Base-by-base conservation (phyloP, 768 basidiomycete genomes). In the Omphalotus guepiniiformis region DNA sequence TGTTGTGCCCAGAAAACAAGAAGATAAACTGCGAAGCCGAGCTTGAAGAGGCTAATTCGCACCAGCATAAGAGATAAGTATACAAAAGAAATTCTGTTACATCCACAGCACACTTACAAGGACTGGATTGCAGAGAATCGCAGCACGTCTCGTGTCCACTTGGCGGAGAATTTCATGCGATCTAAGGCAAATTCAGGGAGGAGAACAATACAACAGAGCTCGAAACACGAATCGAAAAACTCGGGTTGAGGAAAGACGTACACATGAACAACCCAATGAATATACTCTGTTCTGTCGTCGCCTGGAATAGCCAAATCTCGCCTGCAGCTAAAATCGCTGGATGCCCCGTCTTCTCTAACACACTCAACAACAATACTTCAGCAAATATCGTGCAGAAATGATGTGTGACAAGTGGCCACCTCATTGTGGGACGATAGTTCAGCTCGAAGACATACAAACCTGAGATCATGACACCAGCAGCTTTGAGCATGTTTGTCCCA, bases 371-470 rank as follows among this genome's bases (percentile, higher is more conserved):
- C 13, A 42, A 29, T 11, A 42, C 41, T 12, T 28, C 32, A 6
- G 27, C 23, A 18, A 42, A 42, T 11, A 42, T 42, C 26, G 41
- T 30, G 27, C 25, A 42, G 32, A 42, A 42, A 26, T 42, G 41
- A 18, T 42, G 41, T 2, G 32, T 42, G 25, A 42, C 18, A 6
- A 42, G 18, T 5, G 41, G 27, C 41, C 41, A 42, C 13, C 41
- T 28, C 27, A 42, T 42, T 12, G 41, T n/a, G n/a, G 41, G 27
- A 21, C 41, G 27, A 29, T 30, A 42, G 22, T 26, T 30, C 3
- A 42, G 41, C 11, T 42, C 41, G 27, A 30, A 42, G n/a, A 42
- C 32, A 16, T 42, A 42, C 26, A 42, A 13, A 9, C 41, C 41
- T 4, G 41, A 42, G 15, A 42, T 30, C 18, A 29, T 13, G 4